Base-by-base conservation (phyloP, 352 stramenopile species). In the Pilasporangium apinafurcum region DNA sequence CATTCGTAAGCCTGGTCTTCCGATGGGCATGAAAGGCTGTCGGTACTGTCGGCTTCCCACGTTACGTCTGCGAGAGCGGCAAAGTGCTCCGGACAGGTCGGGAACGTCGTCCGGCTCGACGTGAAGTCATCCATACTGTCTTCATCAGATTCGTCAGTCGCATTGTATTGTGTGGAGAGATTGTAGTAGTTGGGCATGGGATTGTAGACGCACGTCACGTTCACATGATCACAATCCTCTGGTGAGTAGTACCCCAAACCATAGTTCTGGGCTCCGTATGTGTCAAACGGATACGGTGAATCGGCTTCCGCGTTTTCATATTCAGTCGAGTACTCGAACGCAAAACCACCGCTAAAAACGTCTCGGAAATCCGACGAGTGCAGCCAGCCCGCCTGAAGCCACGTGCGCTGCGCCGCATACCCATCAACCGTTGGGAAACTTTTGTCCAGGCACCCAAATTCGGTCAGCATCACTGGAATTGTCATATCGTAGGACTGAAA, bases 271-370 rank as follows among this genome's bases (percentile, higher is more conserved):
- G 59, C 59, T 1, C 67, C 75, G 24, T 67, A 92, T 9, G 12
- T 26, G 18, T 5, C 28, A 22, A 25, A 26, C 16, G 35, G 35
- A 14, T 41, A 41, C n/a, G 2, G 13, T 28, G 21, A 69, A 2
- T 62, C 54, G 10, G 53, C 39, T 33, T 77, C 75, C 1, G 71
- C 65, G 53, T 92, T 92, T 27, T 56, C 59, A 13, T 68, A 65
- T 43, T 95, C 83, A 2, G 79, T 93, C 21, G 71, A 85, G 53
- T 74, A 95, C 59, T 93, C 81, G 40, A 93, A 95, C 0, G 53
- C 83, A 22, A 92, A 87, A 14, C 79, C 79, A 5, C 79, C 79
- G 10, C 51, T 68, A 44, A 91, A 86, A 16, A 82, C 59, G 7
- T 76, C 29, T 5, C 61, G 59, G 43, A 83, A 84, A 25, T 53